These are phyloP conservation scores for Pleurozium schreberi DNA, from an alignment of 225 moss, liverwort and hornwort species.

Conservation along the genomic window DNA sequence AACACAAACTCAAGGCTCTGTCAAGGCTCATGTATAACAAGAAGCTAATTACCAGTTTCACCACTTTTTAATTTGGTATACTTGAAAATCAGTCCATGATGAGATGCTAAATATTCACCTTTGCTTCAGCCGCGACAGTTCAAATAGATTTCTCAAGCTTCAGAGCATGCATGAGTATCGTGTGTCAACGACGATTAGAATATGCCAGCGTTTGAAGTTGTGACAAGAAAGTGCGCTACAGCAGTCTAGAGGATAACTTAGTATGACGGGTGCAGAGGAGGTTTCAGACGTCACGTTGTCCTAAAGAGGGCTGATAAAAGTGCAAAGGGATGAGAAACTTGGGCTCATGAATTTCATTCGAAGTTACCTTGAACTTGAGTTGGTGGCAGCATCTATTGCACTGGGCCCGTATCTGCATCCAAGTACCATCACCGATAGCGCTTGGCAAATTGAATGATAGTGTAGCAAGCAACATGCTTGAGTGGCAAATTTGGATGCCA, in stretches of 20 bases:
- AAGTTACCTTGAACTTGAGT: too few relatives aligned
- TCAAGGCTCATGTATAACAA: neutral
- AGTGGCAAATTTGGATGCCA: too few relatives aligned
- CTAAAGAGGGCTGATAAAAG: too few relatives aligned
- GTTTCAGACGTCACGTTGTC: neutral
- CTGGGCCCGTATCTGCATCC: too few relatives aligned
- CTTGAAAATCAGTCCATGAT: neutral
- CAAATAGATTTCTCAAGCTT: neutral
- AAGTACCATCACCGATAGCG: too few relatives aligned
- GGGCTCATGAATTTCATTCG: neutral
- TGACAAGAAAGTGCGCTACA: neutral
- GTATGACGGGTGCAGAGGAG: neutral
- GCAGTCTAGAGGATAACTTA: too few relatives aligned
- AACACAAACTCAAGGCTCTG: neutral
- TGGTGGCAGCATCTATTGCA: too few relatives aligned
- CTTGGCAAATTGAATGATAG: too few relatives aligned
- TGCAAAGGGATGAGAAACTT: neutral
- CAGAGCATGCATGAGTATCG: neutral
- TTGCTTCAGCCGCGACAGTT: neutral
- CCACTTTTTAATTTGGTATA: neutral
- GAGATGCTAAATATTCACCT: too few relatives aligned
- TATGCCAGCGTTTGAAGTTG: neutral
- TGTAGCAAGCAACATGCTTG: too few relatives aligned
- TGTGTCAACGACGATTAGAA: neutral
- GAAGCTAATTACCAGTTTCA: too few relatives aligned